These are phyloP conservation scores for Tilletia walkeri DNA, from an alignment of 1,284 basidiomycete genomes.

Conservation along the genomic window DNA sequence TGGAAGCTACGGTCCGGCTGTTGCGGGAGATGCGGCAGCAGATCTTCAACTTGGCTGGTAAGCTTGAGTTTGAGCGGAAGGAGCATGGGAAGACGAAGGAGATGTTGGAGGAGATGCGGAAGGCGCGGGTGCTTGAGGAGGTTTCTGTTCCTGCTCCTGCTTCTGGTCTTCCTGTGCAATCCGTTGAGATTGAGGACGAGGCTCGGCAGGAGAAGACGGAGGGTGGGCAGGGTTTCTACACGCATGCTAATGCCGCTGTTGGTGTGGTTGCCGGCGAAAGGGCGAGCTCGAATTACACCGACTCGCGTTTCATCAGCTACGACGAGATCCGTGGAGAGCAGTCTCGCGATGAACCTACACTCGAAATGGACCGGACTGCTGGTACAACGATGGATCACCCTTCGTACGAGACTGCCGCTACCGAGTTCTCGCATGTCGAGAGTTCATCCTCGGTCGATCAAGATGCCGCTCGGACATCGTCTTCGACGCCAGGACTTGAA, in stretches of 20 bases:
- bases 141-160: not conserved
- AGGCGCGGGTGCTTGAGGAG: not conserved
- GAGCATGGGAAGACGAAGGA: slow-evolving; percentile 42
- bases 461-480: not conserved
- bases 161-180: too few relatives aligned
- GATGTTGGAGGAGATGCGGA: slow-evolving; percentile 28
- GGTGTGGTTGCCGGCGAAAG: too few relatives aligned
- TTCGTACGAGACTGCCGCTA: not conserved
- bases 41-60: slow-evolving; percentile 51
- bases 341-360: not conserved
- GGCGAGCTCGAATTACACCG: too few relatives aligned
- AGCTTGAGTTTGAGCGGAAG: slow-evolving; percentile 50
- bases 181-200: too few relatives aligned
- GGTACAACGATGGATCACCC: not conserved
- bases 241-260: not conserved
- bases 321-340: too few relatives aligned
- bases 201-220: not conserved
- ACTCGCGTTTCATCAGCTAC: too few relatives aligned
- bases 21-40: slow-evolving; percentile 54
- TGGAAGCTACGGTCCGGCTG: slow-evolving; percentile 41
- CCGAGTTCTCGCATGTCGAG: not conserved
- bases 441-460: not conserved
- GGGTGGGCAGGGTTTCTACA: not conserved
- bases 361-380: too few relatives aligned
- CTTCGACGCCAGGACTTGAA: slow-evolving; percentile 4